Evolutionary conservation across 2,329 filamentous ascomycete species (phyloP), one percentile per base, ranked within the genome.

Genomic region (Thelonectria blattea): DNA sequence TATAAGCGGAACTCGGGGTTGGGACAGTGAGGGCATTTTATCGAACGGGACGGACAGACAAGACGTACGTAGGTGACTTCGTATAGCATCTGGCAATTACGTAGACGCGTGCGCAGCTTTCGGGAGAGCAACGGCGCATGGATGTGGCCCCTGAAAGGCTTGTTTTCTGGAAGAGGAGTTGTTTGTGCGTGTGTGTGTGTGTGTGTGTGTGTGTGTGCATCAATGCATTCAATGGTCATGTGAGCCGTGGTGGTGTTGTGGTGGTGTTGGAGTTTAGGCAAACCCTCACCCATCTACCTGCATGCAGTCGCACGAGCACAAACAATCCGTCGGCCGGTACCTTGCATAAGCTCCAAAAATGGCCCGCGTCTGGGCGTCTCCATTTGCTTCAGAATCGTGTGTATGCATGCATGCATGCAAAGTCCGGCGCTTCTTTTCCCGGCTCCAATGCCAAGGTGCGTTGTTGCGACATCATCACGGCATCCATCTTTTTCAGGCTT

Each of bases 271-370:
- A 24, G 22, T 24, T 9, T 30, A 7, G 8, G 27, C 27, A 30
- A 30, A 30, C 27, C 27, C 48, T 20, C 30, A 37, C 22, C 15
- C 20, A 39, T 49, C 42, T 30, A 34, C 49, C 52, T 42, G 24
- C 32, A 42, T 50, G 45, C 20, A 32, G 41, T 45, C 32, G 24
- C 34, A 48, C 43, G 34, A 34, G 45, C 27, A 30, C 27, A 30
- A 30, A 30, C 27, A 46, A 37, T 51, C 32, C 34, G 17, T 10
- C 37, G 20, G 18, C 39, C 39, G 52, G 57, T 60, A 60, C 57
- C 57, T 60, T 60, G 57, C 57, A 60, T 60, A 46, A 18, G 55
- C 46, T 48, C 55, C 47, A 51, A 39, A 37, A 39, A 37, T 47
- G 41, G 56, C 49, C 56, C 56, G 45, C 52, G 48, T 58, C 34